Percentiles rank a stretch among this genome's conserved stretches.
These are phyloP conservation scores for Yamadazyma diddensiae DNA, from an alignment of 1,139 yeast genomes.

Conservation along the genomic window DNA sequence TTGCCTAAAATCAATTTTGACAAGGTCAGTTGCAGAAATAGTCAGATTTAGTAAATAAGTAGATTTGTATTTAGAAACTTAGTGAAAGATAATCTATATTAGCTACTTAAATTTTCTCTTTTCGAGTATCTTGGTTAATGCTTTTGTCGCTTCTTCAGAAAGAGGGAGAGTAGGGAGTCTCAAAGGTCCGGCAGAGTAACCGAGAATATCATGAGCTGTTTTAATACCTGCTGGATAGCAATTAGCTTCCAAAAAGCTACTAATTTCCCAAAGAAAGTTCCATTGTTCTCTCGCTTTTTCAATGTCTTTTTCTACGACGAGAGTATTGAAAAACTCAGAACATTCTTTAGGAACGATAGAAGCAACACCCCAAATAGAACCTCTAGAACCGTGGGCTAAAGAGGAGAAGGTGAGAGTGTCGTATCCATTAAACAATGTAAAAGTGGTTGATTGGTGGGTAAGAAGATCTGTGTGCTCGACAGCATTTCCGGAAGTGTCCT, in stretches of 20 bases:
- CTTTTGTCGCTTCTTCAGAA: conserved; percentile 10
- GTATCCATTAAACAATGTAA: conserved; percentile 15
- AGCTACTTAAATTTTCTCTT: conserved; percentile 13
- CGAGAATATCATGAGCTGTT: conserved; percentile 15
- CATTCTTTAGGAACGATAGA: conserved; percentile 16
- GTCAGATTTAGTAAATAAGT: conserved; percentile 1
- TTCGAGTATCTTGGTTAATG: conserved; percentile 10
- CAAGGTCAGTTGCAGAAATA: no score
- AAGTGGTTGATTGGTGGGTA: conserved; percentile 12
- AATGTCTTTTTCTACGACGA: conserved; percentile 10
- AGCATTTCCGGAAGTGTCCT: conserved; percentile 17
- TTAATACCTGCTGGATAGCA: conserved; percentile 17
- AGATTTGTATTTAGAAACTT: background rate
- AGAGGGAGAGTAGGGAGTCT: conserved; percentile 15
- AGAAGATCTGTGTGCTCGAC: conserved; percentile 15
- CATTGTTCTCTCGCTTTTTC: conserved; percentile 17
- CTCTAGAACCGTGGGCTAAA: conserved; percentile 14
- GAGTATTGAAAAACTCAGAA: conserved; percentile 14
- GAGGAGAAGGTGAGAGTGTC: conserved; percentile 16
- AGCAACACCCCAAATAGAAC: conserved; percentile 16
- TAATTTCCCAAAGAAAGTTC: conserved; percentile 14
- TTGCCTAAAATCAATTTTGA: no score
- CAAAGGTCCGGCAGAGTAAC: conserved; percentile 13
- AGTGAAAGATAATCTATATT: no score
- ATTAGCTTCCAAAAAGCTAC: conserved; percentile 13